phyloP scores from a whole-genome alignment of 169 alveolate genomes.

The Plasmodium fragile region DNA sequence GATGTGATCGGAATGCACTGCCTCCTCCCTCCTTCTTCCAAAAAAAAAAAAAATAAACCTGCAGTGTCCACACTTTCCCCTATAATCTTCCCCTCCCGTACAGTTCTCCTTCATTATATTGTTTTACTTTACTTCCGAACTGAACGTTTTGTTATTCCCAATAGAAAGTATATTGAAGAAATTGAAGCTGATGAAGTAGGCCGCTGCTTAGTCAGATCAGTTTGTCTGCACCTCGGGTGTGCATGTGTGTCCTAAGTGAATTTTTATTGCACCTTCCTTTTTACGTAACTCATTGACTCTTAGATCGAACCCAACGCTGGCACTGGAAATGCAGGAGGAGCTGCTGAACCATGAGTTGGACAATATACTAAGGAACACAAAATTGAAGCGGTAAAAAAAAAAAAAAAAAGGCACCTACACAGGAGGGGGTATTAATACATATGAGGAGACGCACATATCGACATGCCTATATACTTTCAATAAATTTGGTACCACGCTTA shows the following conservation, averaged over 20 bases:
- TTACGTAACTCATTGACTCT: background rate
- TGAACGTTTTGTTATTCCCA: constrained; percentile 43
- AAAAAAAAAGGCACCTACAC: background rate
- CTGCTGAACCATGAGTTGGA: constrained; percentile 51
- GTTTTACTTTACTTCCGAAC: constrained; percentile 46
- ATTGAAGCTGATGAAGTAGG: constrained; percentile 66
- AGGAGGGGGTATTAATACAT: background rate
- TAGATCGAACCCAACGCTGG: constrained; percentile 56
- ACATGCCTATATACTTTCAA: background rate
- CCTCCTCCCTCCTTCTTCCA: background rate
- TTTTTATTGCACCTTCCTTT: background rate
- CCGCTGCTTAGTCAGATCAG: background rate
- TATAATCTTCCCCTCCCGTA: background rate
- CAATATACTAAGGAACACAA: constrained; percentile 29
- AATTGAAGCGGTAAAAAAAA: constrained; percentile 37
- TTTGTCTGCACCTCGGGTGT: background rate
- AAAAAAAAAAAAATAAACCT: background rate
- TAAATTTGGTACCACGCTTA: background rate
- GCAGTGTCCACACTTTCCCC: background rate
- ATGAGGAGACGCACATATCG: background rate
- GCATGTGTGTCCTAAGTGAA: background rate
- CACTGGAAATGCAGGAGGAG: constrained; percentile 71
- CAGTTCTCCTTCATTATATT: constrained; percentile 56
- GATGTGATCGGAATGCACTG: background rate
- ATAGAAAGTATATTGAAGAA: constrained; percentile 67